Evolutionary conservation across 2,329 filamentous ascomycete genomes (phyloP).

Genomic region (Neofusicoccum umdonicola): DNA sequence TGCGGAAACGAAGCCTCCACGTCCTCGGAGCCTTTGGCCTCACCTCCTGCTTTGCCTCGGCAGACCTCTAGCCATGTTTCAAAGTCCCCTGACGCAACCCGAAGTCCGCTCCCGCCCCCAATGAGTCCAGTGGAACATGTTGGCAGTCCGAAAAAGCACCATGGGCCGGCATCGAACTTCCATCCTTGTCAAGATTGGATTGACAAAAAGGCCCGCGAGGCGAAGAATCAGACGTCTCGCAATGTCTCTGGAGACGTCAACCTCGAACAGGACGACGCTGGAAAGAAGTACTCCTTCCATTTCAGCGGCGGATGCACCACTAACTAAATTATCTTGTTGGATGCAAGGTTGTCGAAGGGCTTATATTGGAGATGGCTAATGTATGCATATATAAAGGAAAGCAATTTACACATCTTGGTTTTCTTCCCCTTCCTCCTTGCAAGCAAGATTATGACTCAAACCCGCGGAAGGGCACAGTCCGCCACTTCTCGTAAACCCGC

Average conservation of each 20-base stretch:
- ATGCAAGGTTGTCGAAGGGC: neutral
- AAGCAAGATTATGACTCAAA: neutral
- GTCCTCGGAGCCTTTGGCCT: neutral
- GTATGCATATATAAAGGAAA: neutral
- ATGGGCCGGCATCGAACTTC: neutral
- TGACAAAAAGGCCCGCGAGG: neutral
- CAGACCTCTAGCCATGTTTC: too few relatives aligned
- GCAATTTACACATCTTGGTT: neutral
- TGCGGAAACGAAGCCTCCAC: neutral
- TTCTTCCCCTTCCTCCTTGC: neutral
- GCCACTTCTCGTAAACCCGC: neutral
- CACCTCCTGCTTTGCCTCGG: too few relatives aligned
- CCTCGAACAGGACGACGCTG: neutral
- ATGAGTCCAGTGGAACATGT: too few relatives aligned
- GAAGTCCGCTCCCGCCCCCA: too few relatives aligned
- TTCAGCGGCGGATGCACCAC: neutral
- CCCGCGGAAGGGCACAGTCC: neutral
- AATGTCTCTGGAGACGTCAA: neutral
- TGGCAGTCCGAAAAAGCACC: neutral
- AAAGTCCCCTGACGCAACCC: too few relatives aligned
- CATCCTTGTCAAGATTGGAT: neutral
- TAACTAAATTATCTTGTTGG: neutral
- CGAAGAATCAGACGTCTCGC: neutral
- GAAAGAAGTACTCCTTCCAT: conserved; percentile 3
- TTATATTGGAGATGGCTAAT: neutral